Percentiles rank a stretch among this genome's conserved stretches.
Evolutionary conservation across 257 asterid genomes (phyloP).

Genomic region (Nicotiana knightiana): DNA sequence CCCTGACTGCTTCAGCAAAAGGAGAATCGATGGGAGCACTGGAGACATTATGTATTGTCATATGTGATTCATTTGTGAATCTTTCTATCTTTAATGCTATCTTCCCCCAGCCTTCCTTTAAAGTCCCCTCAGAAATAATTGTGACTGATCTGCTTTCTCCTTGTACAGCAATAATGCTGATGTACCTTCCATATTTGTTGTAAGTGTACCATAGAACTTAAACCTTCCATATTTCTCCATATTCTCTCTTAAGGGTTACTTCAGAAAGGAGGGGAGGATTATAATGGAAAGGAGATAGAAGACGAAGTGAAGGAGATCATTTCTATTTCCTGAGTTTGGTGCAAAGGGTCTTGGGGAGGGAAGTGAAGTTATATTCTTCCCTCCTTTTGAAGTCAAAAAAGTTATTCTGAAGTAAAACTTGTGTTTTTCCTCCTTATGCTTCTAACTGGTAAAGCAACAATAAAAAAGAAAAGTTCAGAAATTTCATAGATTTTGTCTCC

Average conservation of each 20-base stretch:
- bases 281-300: not conserved
- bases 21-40: not conserved
- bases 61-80: not conserved
- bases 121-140: not conserved
- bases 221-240: no score
- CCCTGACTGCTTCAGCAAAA: not conserved
- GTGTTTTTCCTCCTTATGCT: not conserved
- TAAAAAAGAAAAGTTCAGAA: not conserved
- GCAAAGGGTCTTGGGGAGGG: not conserved
- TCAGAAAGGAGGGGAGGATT: not conserved
- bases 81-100: not conserved
- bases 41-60: not conserved
- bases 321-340: not conserved
- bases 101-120: not conserved
- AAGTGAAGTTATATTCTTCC: not conserved
- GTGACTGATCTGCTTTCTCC: not conserved
- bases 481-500: not conserved
- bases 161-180: not conserved
- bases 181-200: not conserved
- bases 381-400: not conserved
- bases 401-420: not conserved
- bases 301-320: not conserved
- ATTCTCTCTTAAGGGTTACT: not conserved
- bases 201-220: not conserved
- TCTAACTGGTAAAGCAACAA: not conserved